These are phyloP conservation scores for Intubia oerlemansii DNA, from an alignment of 2,329 filamentous ascomycete genomes.

Conservation along the genomic window DNA sequence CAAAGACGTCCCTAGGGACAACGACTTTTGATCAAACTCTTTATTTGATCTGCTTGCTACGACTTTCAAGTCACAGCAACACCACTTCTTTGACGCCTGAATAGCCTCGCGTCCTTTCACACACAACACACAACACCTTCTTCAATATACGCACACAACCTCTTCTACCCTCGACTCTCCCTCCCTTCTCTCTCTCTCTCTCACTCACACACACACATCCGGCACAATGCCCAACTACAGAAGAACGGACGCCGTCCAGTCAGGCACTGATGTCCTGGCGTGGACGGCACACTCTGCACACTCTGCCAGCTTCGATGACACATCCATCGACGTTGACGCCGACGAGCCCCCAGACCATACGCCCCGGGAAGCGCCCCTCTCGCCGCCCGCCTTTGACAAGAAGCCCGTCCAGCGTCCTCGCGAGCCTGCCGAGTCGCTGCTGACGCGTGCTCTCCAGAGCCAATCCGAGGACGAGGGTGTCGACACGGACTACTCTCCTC, in stretches of 20 bases:
- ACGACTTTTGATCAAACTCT: conserved; percentile 8
- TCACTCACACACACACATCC: not conserved
- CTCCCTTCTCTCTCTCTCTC: not conserved
- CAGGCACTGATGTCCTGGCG: conserved; percentile 22
- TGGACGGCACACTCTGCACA: conserved; percentile 23
- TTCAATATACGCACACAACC: too few relatives aligned
- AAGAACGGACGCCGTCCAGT: conserved; percentile 16
- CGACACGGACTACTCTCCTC: conserved; percentile 16
- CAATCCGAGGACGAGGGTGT: conserved; percentile 34
- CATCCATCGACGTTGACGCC: conserved; percentile 45
- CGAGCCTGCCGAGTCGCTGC: conserved; percentile 53
- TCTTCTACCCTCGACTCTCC: not conserved
- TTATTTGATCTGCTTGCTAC: too few relatives aligned
- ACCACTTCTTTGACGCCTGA: not conserved
- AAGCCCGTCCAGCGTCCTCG: conserved; percentile 24
- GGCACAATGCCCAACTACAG: conserved; percentile 12
- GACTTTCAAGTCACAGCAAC: not conserved
- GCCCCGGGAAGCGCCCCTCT: conserved; percentile 5
- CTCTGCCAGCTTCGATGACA: too few relatives aligned
- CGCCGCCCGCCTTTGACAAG: conserved; percentile 20
- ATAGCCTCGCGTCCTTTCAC: not conserved
- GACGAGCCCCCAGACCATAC: conserved; percentile 66
- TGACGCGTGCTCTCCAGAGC: conserved; percentile 65
- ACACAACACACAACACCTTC: not conserved
- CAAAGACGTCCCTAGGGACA: conserved; percentile 23